Evolutionary conservation across 2,329 filamentous ascomycete species (phyloP), one percentile per base, ranked within the genome.

Genomic region (Pseudogymnoascus sp.): DNA sequence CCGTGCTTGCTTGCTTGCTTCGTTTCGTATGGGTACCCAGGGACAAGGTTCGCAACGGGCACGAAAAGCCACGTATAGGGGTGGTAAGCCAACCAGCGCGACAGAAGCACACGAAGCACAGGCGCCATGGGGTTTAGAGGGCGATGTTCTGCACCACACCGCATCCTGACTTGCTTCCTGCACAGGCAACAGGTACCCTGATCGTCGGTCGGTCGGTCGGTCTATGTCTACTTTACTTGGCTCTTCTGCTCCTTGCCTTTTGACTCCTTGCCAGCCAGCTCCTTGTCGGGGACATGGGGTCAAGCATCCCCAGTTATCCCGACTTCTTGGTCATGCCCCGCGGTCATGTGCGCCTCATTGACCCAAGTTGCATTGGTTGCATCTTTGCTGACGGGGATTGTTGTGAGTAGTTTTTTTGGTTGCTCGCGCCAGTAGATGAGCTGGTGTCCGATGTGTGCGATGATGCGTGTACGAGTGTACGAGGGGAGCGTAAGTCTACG

Each of bases 241-340:
- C 28, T 25, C 11, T 42, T 18, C 8, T 2, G 2, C 18, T 46
- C 42, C 42, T 14, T 46, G 28, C 8, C 28, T 10, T 11, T 31
- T 11, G 8, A 31, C 28, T 31, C 28, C 28, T 31, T 31, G 28
- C 28, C 28, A 31, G 28, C 28, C 37, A 11, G n/a, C 40, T 46
- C 42, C 42, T 46, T 23, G 42, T 46, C 42, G 21, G 21, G 21
- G 21, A 46, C 42, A 46, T 46, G 42, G 42, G 42, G 42, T 46
- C 21, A n/a, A 4, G 5, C 42, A 46, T 46, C 42, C 42, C 42
- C 42, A 46, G 42, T 46, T 46, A 46, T 46, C 42, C 42, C 42
- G 42, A 46, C 42, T 46, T 46, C 42, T 46, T 46, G 42, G 42
- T 46, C 42, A 46, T 46, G 42, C 42, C 42, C 42, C 42, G 42